phyloP scores from a whole-genome alignment of 805 yeast species.

The Monosporozyma unispora region DNA sequence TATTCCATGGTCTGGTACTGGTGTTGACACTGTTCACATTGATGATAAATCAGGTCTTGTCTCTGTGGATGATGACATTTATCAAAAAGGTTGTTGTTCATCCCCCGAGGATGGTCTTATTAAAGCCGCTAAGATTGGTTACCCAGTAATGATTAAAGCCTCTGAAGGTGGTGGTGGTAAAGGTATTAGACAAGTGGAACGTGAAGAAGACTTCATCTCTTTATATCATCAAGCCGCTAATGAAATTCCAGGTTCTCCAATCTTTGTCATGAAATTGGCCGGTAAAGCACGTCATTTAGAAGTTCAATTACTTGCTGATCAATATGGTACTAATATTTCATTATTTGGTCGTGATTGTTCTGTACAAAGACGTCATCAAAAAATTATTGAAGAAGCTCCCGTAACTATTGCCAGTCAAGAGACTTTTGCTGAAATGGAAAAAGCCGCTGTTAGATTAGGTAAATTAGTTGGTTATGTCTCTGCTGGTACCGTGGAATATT shows the following conservation, averaged over 20 bases:
- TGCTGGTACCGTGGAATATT: slow-evolving; percentile 98
- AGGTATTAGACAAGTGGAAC: slow-evolving; percentile 94
- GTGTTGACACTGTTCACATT: slow-evolving; percentile 71
- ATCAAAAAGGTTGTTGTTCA: slow-evolving; percentile 79
- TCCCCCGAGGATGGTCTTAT: slow-evolving; percentile 82
- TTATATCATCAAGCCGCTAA: slow-evolving; percentile 89
- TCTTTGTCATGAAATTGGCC: slow-evolving; percentile 94
- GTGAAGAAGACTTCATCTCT: slow-evolving; percentile 65
- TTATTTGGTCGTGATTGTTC: slow-evolving; percentile 98
- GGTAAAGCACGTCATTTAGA: slow-evolving; percentile 97
- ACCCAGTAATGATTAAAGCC: slow-evolving; percentile 98
- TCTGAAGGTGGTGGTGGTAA: slow-evolving; percentile 99
- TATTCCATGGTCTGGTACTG: slow-evolving; percentile 99
- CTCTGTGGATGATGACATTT: slow-evolving; percentile 76
- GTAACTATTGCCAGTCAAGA: slow-evolving; percentile 85
- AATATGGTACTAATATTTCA: slow-evolving; percentile 95
- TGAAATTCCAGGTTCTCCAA: slow-evolving; percentile 98
- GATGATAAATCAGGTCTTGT: slow-evolving; percentile 70
- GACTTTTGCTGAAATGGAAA: slow-evolving; percentile 87
- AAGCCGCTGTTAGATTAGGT: slow-evolving; percentile 96
- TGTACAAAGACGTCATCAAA: slow-evolving; percentile 98
- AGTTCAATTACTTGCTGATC: slow-evolving; percentile 95
- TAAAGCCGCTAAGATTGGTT: slow-evolving; percentile 82
- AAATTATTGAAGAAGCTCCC: slow-evolving; percentile 98
- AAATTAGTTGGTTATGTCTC: slow-evolving; percentile 95